Evolutionary conservation across 768 basidiomycete genomes (phyloP).

Genomic region (Albatrellus ellisii): DNA sequence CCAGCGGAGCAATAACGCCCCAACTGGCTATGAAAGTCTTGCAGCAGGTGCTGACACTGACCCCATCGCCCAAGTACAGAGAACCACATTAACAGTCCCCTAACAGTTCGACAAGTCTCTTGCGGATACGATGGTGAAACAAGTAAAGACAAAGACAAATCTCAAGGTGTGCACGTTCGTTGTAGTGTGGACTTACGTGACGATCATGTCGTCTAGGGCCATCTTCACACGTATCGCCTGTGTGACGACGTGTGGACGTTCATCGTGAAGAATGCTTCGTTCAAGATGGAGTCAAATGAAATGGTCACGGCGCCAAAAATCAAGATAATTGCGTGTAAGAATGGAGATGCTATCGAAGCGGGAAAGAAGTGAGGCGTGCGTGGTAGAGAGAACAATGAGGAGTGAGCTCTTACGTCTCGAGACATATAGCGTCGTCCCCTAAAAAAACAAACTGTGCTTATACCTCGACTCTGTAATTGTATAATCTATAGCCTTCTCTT

Average conservation of each 20-base stretch:
- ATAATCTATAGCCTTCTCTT: background rate
- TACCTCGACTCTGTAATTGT: background rate
- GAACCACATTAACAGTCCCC: background rate
- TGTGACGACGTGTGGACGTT: conserved; percentile 99
- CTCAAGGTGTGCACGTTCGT: conserved; percentile 53
- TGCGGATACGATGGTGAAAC: conserved; percentile 84
- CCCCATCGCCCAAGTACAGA: conserved; percentile 1
- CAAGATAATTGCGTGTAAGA: conserved; percentile 98
- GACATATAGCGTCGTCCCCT: no score
- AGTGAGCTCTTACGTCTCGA: no score
- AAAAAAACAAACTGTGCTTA: no score
- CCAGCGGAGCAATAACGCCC: conserved; percentile 90
- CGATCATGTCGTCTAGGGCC: conserved; percentile 34
- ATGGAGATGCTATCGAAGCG: conserved; percentile 75
- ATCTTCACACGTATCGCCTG: conserved; percentile 82
- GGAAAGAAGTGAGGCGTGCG: conserved; percentile 58
- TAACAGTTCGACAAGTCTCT: conserved; percentile 90
- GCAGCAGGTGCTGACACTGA: conserved; percentile 54
- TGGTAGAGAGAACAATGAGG: conserved; percentile 1
- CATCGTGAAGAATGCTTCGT: conserved; percentile 81
- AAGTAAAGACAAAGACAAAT: conserved; percentile 89
- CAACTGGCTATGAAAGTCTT: conserved; percentile 99
- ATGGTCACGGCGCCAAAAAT: conserved; percentile 63
- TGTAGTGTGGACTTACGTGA: background rate
- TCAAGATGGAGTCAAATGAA: conserved; percentile 94